phyloP scores from a whole-genome alignment of 441 rosid species.

The Populus hybrid region DNA sequence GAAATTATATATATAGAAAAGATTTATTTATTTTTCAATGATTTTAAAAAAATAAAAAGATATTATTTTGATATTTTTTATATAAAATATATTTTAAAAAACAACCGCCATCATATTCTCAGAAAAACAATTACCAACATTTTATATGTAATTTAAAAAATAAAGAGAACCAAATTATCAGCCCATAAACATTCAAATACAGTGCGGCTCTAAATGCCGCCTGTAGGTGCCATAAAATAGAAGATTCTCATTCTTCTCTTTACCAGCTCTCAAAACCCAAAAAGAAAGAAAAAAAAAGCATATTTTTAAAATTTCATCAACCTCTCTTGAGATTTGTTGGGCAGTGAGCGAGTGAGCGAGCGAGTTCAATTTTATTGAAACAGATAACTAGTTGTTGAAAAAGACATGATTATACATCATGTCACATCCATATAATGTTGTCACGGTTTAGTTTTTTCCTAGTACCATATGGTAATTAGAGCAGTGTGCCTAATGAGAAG shows the following conservation, averaged over 20 bases:
- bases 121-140: no score
- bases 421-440: background rate
- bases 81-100: no score
- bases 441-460: background rate
- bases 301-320: background rate
- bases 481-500: background rate
- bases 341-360: background rate
- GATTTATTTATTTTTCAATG: no score
- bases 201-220: constrained; percentile 36
- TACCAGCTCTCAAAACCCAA: constrained; percentile 9
- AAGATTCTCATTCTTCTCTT: constrained; percentile 40
- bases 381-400: background rate
- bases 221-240: constrained; percentile 27
- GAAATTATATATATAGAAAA: no score
- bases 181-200: background rate
- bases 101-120: no score
- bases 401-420: background rate
- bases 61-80: no score
- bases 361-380: background rate
- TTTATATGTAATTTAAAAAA: background rate
- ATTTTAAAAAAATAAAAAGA: no score
- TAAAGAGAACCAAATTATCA: background rate
- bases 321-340: background rate
- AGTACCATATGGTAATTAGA: background rate
- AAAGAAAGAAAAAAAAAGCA: background rate